Percentiles rank a stretch among this genome's conserved stretches.
These are phyloP conservation scores for Fusarium fujikuroi DNA, from an alignment of 2,329 filamentous ascomycete genomes.

Conservation along the genomic window DNA sequence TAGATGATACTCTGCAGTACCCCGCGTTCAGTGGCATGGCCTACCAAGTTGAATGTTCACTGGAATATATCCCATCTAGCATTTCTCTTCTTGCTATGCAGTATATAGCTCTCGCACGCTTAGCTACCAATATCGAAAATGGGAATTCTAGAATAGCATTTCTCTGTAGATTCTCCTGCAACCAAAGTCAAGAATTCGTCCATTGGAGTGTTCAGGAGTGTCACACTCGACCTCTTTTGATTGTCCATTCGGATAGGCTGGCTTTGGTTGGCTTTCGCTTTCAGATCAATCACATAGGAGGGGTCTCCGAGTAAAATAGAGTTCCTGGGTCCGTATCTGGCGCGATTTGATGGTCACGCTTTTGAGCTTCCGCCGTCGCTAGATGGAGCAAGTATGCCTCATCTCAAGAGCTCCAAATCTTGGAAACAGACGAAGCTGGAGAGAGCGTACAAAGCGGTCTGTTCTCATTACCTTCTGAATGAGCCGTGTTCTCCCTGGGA, in stretches of 20 bases:
- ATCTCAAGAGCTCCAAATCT: background rate
- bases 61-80: background rate
- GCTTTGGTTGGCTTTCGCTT: background rate
- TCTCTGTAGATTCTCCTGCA: background rate
- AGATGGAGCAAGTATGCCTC: background rate
- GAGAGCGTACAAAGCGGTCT: background rate
- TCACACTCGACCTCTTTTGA: background rate
- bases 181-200: background rate
- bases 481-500: too few relatives aligned
- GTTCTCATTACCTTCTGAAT: background rate
- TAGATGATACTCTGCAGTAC: too few relatives aligned
- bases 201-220: background rate
- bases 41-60: background rate
- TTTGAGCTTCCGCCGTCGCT: background rate
- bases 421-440: background rate
- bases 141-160: background rate
- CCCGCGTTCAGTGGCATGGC: too few relatives aligned
- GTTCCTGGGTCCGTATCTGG: background rate
- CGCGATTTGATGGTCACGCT: background rate
- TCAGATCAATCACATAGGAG: background rate
- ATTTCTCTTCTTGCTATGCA: background rate
- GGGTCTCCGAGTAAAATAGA: background rate
- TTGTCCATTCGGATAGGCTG: background rate
- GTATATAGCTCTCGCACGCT: background rate
- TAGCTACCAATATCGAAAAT: background rate